Evolutionary conservation across 2,329 filamentous ascomycete genomes (phyloP).

Genomic region (Juglanconis juglandina): DNA sequence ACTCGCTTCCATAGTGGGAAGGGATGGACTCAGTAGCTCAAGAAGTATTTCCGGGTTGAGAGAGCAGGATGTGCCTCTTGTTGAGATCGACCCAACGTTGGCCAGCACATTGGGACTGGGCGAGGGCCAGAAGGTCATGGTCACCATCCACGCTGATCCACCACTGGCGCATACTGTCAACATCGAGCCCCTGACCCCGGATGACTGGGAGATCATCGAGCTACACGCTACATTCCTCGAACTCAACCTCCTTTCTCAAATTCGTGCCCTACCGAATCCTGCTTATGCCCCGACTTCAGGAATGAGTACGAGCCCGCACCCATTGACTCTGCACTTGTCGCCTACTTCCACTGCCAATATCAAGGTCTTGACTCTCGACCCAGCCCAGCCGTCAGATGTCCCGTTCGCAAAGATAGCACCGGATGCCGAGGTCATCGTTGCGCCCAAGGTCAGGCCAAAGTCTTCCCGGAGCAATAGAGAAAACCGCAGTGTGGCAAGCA

Average conservation of each 20-base stretch:
- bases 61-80: slow-evolving; percentile 72
- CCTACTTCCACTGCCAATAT: slow-evolving; percentile 95
- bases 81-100: slow-evolving; percentile 86
- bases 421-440: slow-evolving; percentile 95
- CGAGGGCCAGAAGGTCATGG: slow-evolving; percentile 76
- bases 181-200: slow-evolving; percentile 90
- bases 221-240: slow-evolving; percentile 94
- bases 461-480: slow-evolving; percentile 64
- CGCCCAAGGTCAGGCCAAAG: slow-evolving; percentile 82
- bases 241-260: slow-evolving; percentile 87
- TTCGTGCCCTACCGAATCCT: slow-evolving; percentile 89
- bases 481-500: slow-evolving; percentile 74
- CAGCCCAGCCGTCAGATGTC: slow-evolving; percentile 62
- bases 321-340: slow-evolving; percentile 87
- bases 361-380: slow-evolving; percentile 77
- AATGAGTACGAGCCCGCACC: slow-evolving; percentile 60
- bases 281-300: slow-evolving; percentile 53
- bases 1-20: slow-evolving; percentile 67
- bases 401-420: slow-evolving; percentile 90
- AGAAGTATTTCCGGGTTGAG: slow-evolving; percentile 54
- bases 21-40: slow-evolving; percentile 65
- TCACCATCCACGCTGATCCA: slow-evolving; percentile 78
- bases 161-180: slow-evolving; percentile 90
- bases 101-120: slow-evolving; percentile 71
- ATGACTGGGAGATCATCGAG: slow-evolving; percentile 99